phyloP scores from a whole-genome alignment of 768 basidiomycete genomes.

The Phanerochaete carnosa region DNA sequence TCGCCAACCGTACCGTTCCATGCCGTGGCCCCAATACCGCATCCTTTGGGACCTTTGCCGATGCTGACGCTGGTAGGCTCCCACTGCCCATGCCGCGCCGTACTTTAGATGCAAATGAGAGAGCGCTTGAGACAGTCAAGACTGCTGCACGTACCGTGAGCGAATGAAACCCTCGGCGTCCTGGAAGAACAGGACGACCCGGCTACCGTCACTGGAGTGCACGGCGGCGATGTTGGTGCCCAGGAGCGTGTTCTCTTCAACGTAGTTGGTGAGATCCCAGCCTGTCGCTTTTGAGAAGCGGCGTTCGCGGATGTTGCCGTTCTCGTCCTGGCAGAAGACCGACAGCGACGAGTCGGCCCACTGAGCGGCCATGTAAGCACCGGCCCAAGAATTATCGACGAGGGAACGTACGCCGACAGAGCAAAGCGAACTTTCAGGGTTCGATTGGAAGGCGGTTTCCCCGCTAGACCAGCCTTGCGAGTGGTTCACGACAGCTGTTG shows the following conservation, averaged over 20 bases:
- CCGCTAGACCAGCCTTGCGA: slow-evolving; percentile 1
- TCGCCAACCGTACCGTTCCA: slow-evolving; percentile 1
- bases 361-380: not conserved
- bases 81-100: not conserved
- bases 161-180: slow-evolving; percentile 1
- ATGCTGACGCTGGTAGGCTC: not conserved
- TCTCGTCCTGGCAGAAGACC: slow-evolving; percentile 1
- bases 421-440: slow-evolving; percentile 5
- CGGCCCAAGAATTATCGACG: not conserved
- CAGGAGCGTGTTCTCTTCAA: not conserved
- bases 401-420: not conserved
- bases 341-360: slow-evolving; percentile 2
- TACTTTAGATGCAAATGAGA: not conserved
- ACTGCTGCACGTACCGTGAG: not conserved
- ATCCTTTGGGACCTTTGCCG: not conserved
- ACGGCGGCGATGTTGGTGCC: slow-evolving; percentile 9
- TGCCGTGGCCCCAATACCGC: slow-evolving; percentile 4
- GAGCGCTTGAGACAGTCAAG: too few relatives aligned
- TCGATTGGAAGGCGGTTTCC: not conserved
- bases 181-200: slow-evolving; percentile 2
- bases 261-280: slow-evolving; percentile 1
- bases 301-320: not conserved
- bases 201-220: not conserved
- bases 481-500: not conserved
- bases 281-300: not conserved